Evolutionary conservation across 2,329 filamentous ascomycete genomes (phyloP).

Genomic region (Calonectria pauciramosa): DNA sequence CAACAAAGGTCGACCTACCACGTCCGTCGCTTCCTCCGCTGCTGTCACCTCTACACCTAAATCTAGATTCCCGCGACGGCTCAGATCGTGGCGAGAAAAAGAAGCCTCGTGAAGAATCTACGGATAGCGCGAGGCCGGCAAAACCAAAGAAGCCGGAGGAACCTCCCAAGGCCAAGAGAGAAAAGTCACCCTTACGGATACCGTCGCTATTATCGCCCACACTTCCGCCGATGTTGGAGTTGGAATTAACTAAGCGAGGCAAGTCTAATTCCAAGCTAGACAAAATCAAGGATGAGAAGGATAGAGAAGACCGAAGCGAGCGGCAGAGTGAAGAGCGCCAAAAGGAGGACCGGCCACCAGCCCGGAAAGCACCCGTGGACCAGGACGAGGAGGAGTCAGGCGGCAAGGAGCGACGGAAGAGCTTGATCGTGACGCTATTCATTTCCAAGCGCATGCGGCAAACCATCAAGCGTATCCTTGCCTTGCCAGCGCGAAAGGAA

Average conservation of each 20-base stretch:
- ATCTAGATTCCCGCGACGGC: slow-evolving; percentile 57
- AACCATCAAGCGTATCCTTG: slow-evolving; percentile 62
- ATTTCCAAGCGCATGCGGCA: slow-evolving; percentile 63
- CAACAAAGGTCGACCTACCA: slow-evolving; percentile 55
- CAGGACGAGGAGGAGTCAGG: slow-evolving; percentile 50
- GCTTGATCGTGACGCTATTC: slow-evolving; percentile 61
- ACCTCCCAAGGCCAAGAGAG: slow-evolving; percentile 52
- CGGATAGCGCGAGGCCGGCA: slow-evolving; percentile 45
- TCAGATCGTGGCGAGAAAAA: slow-evolving; percentile 50
- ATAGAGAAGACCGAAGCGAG: slow-evolving; percentile 37
- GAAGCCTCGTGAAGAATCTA: slow-evolving; percentile 48
- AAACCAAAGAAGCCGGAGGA: slow-evolving; percentile 50
- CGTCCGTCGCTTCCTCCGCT: slow-evolving; percentile 64
- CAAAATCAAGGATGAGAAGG: slow-evolving; percentile 34
- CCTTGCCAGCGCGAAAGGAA: slow-evolving; percentile 59
- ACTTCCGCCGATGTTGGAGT: slow-evolving; percentile 65
- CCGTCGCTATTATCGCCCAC: slow-evolving; percentile 70
- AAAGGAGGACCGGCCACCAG: slow-evolving; percentile 39
- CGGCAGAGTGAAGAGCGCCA: slow-evolving; percentile 37
- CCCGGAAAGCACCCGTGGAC: slow-evolving; percentile 45
- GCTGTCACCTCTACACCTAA: slow-evolving; percentile 65
- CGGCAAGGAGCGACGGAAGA: slow-evolving; percentile 41
- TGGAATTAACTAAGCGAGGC: slow-evolving; percentile 48
- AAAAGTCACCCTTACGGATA: slow-evolving; percentile 54
- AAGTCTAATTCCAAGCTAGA: slow-evolving; percentile 27